These are phyloP conservation scores for Camellia granthamiana DNA, from an alignment of 148 eudicot species.

Conservation along the genomic window DNA sequence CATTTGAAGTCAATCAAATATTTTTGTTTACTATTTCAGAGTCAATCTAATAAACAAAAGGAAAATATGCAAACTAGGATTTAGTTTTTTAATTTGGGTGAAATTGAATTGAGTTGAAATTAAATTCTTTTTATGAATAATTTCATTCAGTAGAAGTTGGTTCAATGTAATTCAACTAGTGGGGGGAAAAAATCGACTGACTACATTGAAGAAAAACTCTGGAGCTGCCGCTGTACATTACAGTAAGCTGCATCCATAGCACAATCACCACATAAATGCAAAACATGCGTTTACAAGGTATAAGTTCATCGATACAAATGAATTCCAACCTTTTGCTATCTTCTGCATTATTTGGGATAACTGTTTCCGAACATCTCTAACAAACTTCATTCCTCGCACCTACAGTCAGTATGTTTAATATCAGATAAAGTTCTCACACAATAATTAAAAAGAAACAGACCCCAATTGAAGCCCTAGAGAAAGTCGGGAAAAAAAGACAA, in stretches of 20 bases:
- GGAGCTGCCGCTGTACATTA: neutral
- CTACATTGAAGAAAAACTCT: too few relatives aligned
- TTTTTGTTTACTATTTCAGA: too few relatives aligned
- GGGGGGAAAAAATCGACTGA: too few relatives aligned
- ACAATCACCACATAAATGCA: neutral
- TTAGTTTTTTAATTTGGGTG: too few relatives aligned
- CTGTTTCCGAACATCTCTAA: conserved; percentile 87
- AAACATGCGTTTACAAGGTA: neutral
- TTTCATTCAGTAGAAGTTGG: too few relatives aligned
- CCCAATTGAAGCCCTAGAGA: neutral
- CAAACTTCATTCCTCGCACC: conserved; percentile 94
- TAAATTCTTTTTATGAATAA: too few relatives aligned
- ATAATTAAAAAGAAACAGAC: neutral
- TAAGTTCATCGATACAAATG: neutral
- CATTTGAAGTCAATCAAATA: too few relatives aligned
- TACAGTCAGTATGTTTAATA: conserved; percentile 22
- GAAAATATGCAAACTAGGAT: too few relatives aligned
- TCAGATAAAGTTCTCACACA: neutral
- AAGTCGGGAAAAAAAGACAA: neutral
- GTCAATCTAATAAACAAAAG: too few relatives aligned
- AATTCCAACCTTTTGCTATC: conserved; percentile 62
- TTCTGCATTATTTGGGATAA: conserved; percentile 89
- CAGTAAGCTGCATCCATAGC: neutral
- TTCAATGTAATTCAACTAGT: too few relatives aligned
- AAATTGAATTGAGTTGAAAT: too few relatives aligned